These are phyloP conservation scores for Gossypium mustelinum DNA, from an alignment of 345 rosid species.

Conservation along the genomic window DNA sequence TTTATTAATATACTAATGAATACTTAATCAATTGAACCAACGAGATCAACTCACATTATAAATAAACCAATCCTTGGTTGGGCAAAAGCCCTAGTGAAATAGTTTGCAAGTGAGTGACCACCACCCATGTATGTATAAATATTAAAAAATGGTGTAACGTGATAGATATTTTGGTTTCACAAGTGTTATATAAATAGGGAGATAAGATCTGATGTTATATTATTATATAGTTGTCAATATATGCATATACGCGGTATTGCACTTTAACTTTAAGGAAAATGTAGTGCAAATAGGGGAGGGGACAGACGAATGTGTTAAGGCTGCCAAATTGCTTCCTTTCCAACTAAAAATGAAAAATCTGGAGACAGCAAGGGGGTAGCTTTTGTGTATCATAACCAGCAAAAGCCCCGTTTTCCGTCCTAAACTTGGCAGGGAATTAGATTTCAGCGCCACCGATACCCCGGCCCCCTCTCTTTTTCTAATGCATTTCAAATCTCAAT, in stretches of 20 bases:
- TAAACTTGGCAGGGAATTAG: constrained; percentile 30
- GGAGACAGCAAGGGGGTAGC: constrained; percentile 12
- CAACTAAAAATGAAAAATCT: constrained; percentile 18
- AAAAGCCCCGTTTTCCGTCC: constrained; percentile 18
- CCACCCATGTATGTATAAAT: no score
- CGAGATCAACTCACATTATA: no score
- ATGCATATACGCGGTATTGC: constrained; percentile 10
- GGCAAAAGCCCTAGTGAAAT: no score
- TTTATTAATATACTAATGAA: no score
- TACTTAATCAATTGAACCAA: no score
- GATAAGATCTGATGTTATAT: not conserved
- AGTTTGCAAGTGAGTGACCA: no score
- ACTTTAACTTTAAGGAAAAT: not conserved
- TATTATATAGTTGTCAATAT: not conserved
- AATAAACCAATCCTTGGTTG: no score
- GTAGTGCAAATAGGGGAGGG: not conserved
- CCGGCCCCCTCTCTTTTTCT: no score
- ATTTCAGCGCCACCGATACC: constrained; percentile 30
- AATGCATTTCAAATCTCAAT: not conserved
- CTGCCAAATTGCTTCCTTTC: constrained; percentile 27
- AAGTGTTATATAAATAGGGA: no score
- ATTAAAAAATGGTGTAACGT: no score
- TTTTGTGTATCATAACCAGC: constrained; percentile 32
- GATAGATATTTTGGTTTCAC: no score
- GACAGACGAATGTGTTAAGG: constrained; percentile 17